Evolutionary conservation across 805 yeast species (phyloP).

Genomic region (Debaryomyces castellii): DNA sequence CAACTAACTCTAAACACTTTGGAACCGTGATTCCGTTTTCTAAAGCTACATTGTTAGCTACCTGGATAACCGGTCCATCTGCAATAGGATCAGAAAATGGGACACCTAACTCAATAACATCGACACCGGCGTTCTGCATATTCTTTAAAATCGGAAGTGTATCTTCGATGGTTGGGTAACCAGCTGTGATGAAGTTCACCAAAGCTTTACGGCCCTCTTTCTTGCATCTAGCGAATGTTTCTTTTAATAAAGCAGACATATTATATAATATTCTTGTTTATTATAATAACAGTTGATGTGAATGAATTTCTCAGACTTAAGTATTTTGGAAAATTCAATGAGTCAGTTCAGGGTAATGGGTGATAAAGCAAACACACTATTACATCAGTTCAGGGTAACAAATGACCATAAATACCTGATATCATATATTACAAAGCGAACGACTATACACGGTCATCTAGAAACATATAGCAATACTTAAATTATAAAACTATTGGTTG

Average conservation of each 20-base stretch:
- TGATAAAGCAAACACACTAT: constrained; percentile 1
- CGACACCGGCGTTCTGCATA: constrained; percentile 94
- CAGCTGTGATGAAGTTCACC: constrained; percentile 92
- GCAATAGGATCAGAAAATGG: constrained; percentile 99
- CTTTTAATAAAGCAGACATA: constrained; percentile 57
- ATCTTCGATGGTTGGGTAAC: constrained; percentile 84
- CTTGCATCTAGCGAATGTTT: constrained; percentile 60
- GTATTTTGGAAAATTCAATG: constrained; percentile 9
- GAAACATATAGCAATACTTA: not conserved
- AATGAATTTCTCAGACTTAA: not conserved
- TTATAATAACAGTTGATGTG: not conserved
- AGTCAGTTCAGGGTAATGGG: constrained; percentile 32
- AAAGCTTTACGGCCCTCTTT: constrained; percentile 78
- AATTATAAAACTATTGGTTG: constrained; percentile 12
- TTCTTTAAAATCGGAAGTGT: constrained; percentile 85
- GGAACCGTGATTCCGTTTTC: constrained; percentile 76
- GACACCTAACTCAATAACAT: constrained; percentile 89
- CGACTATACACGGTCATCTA: not conserved
- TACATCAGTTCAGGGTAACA: constrained; percentile 1
- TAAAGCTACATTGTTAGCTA: constrained; percentile 79
- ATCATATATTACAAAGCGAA: not conserved
- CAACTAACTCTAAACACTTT: constrained; percentile 68
- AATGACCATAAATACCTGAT: not conserved
- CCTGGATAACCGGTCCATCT: constrained; percentile 96
- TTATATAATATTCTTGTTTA: not conserved